A percentile compares a stretch with the other conserved stretches of the same genome.
Conservation (phyloP, 257 asterid species). For the Solanum pimpinellifolium region DNA sequence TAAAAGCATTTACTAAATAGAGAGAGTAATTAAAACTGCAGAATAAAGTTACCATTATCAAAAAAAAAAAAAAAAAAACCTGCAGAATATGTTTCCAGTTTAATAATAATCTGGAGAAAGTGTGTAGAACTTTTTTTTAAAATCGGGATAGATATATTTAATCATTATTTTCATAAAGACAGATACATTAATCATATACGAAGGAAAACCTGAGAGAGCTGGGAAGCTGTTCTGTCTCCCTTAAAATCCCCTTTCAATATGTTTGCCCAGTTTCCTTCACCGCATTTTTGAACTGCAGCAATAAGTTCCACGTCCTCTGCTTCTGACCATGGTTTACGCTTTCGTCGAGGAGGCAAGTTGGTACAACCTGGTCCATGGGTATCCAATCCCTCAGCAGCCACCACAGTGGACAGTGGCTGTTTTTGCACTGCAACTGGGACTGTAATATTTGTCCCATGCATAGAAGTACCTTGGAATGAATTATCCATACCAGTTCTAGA, state of each 20-base stretch:
- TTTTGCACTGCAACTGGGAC: constrained; percentile 63
- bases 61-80: not conserved
- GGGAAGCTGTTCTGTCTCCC: constrained; percentile 58
- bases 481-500: constrained; percentile 25
- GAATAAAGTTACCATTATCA: not conserved
- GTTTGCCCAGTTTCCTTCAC: constrained; percentile 65
- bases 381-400: constrained; percentile 40
- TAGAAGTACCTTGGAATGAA: constrained; percentile 21
- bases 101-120: not conserved
- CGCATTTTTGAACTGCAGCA: constrained; percentile 60
- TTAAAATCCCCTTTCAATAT: constrained; percentile 55
- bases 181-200: not conserved
- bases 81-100: not conserved
- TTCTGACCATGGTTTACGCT: constrained; percentile 52
- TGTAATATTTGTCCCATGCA: constrained; percentile 39
- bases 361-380: constrained; percentile 25
- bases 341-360: constrained; percentile 36
- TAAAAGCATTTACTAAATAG: not conserved
- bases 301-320: constrained; percentile 66
- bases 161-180: not conserved
- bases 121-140: not conserved
- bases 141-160: not conserved
- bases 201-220: constrained; percentile 61
- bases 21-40: not conserved
- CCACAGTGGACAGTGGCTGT: constrained; percentile 35